Base-by-base conservation (phyloP, 2,329 filamentous ascomycete genomes). In the Colletotrichum sp. region DNA sequence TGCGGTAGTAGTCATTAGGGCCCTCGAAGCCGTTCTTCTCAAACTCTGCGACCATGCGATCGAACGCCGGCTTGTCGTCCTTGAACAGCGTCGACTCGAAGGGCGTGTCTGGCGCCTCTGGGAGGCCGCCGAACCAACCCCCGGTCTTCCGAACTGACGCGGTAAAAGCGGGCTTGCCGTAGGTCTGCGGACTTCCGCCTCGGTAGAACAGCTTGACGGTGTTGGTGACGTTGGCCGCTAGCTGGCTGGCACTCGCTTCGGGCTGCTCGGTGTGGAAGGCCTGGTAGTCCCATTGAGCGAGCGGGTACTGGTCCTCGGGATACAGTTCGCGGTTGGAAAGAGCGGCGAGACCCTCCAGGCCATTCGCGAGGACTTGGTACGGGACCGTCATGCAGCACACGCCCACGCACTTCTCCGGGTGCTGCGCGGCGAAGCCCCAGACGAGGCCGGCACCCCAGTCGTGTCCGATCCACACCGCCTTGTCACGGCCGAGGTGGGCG, bases 1-100 rank as follows among this genome's bases (percentile, higher is more conserved):
- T 86, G 44, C 86, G 75, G 72, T 89, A 89, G 77, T 76, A 76
- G 3, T 67, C n/a, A 32, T 72, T 68, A 2, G 69, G 55, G 30
- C 69, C 69, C 24, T 63, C 63, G 87, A 99, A 99, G 79, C 93
- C 93, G 76, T 93, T 92, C 96, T 96, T 99, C 86, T 99, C 97
- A 80, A 98, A 97, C 82, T 98, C 94, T 8, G 90, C 89, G 1
- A 95, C 93, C 66, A 99, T 92, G 65, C 91, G 91, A 86, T 98
- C 95, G 3, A 93, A 90, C 16, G 92, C 93, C 76, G 69, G 69
- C 44, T 63, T 72, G 16, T 76, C 69, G 5, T 63, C 16, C 39
- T 36, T 63, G 63, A 67, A 57, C 3, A 68, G 8, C 21, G 73
- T 55, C 4, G 8, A 24, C 30, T 76, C 30, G 24, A 64, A 63